Evolutionary conservation across 2,329 filamentous ascomycete species (phyloP), one percentile per base, ranked within the genome.

Genomic region (Herpomyces periplanetae): DNA sequence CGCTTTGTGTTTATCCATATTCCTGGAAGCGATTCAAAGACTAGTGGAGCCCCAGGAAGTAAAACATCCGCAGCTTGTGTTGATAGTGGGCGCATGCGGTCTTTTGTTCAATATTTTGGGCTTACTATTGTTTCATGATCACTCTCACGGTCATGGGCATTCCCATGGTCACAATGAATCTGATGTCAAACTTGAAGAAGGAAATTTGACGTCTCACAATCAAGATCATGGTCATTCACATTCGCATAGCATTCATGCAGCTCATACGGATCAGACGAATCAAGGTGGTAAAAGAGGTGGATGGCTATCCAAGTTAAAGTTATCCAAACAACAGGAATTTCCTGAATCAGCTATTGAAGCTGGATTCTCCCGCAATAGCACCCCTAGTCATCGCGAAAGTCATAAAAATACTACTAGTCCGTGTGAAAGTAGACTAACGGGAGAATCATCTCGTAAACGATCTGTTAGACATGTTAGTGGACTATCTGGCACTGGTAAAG

Each of bases 1-100:
- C 33, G 80, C 80, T 4, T 53, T 96, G 5, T 96, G 80, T 42
- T 49, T 96, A 22, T 84, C 75, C 19, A 96, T 96, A 38, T 65
- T 91, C 32, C 58, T 96, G 30, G 80, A 96, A 40, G 80, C 80
- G 8, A 52, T 88, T 24, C 69, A 73, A 31, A 63, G 80, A 32
- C 64, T 96, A 29, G 51, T 91, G 33, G 69, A 91, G 31, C 71
- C 73, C 4, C 73, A 75, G 31, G 57, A 65, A 34, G 73, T 96
- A 32, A 47, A 47, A 19, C 68, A 85, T 31, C 73, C 80, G 2
- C 51, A 62, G 30, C 49, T 96, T 14, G 71, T 96, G 27, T 55
- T 87, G 23, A 60, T 80, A 26, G 80, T 96, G 19, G 80, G 80
- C 15, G 71, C 51, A 25, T 49, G 68, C 23, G 80, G 80, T 19